phyloP scores from a whole-genome alignment of 768 basidiomycete species.

The Trametes gibbosa region DNA sequence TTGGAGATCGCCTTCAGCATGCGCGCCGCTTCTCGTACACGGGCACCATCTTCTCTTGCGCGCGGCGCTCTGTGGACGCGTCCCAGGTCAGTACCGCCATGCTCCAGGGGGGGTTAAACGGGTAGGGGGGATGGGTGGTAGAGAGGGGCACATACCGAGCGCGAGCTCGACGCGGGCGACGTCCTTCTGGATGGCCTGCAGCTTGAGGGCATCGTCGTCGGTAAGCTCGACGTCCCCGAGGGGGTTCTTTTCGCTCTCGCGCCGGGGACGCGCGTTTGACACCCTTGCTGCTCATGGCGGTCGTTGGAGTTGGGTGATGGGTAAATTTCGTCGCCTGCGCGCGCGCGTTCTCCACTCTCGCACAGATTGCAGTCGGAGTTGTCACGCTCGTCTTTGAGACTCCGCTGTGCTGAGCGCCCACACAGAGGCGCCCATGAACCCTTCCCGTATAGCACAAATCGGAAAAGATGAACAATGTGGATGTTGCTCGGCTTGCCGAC shows the following conservation, averaged over 20 bases:
- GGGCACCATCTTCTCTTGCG: slow-evolving; percentile 53
- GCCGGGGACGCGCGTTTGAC: slow-evolving; percentile 75
- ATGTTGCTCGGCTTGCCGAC: no score
- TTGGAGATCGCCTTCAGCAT: slow-evolving; percentile 64
- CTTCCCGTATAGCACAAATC: no score
- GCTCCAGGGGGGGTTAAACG: background rate
- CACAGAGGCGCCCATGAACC: no score
- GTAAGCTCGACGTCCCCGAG: slow-evolving; percentile 65
- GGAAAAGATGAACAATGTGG: no score
- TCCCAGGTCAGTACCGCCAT: background rate
- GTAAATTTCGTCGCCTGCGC: slow-evolving; percentile 16
- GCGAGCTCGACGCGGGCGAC: slow-evolving; percentile 68
- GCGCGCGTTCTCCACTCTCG: slow-evolving; percentile 16
- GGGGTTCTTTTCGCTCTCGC: slow-evolving; percentile 67
- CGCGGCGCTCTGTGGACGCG: slow-evolving; percentile 54
- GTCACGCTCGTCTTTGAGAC: slow-evolving; percentile 18
- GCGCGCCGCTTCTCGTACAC: slow-evolving; percentile 72
- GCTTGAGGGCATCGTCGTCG: slow-evolving; percentile 69
- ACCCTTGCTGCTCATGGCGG: slow-evolving; percentile 28
- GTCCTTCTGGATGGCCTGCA: slow-evolving; percentile 64
- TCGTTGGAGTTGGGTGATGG: slow-evolving; percentile 11
- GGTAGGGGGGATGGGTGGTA: background rate
- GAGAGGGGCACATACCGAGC: slow-evolving; percentile 51
- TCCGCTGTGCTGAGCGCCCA: slow-evolving; percentile 19
- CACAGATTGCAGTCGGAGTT: slow-evolving; percentile 16